Conservation (phyloP, 169 alveolate species). For the Plasmodium malariae region DNA sequence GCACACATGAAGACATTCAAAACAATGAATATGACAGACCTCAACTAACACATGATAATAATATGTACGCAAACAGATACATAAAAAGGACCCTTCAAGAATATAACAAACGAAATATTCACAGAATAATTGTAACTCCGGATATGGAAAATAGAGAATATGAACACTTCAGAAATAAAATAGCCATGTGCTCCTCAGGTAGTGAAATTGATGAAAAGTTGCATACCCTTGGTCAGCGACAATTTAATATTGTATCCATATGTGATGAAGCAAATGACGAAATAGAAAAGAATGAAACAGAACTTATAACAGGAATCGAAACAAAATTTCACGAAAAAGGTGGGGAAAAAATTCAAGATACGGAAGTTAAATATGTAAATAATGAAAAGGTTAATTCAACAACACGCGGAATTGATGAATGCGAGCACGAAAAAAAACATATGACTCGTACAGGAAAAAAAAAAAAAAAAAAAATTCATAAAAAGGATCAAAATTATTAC, state of each 20-base stretch:
- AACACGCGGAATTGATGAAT: neutral
- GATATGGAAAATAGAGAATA: neutral
- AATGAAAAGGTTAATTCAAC: neutral
- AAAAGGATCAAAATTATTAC: neutral
- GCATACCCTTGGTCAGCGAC: neutral
- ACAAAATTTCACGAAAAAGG: neutral
- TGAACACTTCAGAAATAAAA: neutral
- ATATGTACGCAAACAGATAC: neutral
- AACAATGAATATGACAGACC: neutral
- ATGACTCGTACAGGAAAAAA: neutral
- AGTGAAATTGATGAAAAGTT: neutral
- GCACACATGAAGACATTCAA: neutral
- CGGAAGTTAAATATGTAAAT: neutral
- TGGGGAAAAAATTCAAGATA: neutral
- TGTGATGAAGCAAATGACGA: neutral
- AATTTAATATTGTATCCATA: neutral
- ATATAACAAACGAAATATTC: neutral
- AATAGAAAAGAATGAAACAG: neutral
- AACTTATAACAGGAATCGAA: neutral
- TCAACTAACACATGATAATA: neutral
- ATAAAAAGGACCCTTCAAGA: neutral
- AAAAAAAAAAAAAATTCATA: conserved; percentile 13
- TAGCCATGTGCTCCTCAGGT: neutral
- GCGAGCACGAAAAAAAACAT: neutral
- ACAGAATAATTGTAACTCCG: neutral